Evolutionary conservation across 2,329 filamentous ascomycete species (phyloP), one percentile per base, ranked within the genome.

Genomic region (Colletotrichum limetticola): DNA sequence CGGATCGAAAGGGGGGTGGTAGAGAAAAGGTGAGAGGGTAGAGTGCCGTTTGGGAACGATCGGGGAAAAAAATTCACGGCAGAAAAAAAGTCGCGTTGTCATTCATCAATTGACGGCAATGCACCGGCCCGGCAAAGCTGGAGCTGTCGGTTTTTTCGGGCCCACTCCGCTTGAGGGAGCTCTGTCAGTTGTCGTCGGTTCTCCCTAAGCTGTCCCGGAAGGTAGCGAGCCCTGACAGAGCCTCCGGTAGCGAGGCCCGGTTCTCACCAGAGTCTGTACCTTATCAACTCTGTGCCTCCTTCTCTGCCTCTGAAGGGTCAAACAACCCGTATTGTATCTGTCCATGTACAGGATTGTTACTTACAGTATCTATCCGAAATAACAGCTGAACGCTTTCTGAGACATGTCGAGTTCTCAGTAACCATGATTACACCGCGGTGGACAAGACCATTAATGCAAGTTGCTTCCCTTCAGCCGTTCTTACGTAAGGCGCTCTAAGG

Each of bases 91-190:
- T 70, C 46, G 70, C 56, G 32, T 56, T 68, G 68, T 68, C 68
- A 71, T 71, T 67, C 68, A 68, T 67, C 64, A 68, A 71, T 71
- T 72, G 70, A 72, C 70, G 70, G 71, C 56, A 71, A 73, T 72
- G 66, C 67, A 70, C 71, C 71, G 71, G 71, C 60, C 71, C 71
- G 66, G 71, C 60, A 49, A 49, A 53, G 49, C 57, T 73, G 60
- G 71, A 70, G 71, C 71, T 73, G 56, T 65, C 62, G 55, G 71
- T 55, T 72, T 64, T 58, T 65, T 65, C 62, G 46, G 68, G 16
- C 49, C 68, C 68, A 62, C 68, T 62, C 68, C 64, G 68, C 14
- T 62, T 30, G 57, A 35, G 56, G 66, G 63, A 55, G 55, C 66
- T 68, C 24, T 53, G 42, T 53, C n/a, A 55, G 60, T 63, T n/a